Percentiles rank a stretch among this genome's conserved stretches.
Conservation (phyloP, 208 protist genomes). For the Herpetomonas tarakana region DNA sequence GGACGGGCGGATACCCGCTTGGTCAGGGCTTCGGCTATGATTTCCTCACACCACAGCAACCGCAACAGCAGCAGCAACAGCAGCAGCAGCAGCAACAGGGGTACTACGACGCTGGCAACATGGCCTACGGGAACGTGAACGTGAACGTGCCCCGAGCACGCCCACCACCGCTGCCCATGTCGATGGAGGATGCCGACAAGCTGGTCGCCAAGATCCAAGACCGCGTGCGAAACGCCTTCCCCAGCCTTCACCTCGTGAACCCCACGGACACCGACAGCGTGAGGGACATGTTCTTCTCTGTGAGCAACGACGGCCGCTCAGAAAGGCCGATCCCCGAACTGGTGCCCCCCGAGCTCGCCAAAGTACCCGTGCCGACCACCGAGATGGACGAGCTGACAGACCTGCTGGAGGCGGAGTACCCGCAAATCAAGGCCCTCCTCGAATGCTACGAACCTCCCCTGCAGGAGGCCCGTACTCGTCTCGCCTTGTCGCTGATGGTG, state of each 20-base stretch:
- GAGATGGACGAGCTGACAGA: constrained; percentile 57
- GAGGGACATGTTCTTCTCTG: background rate
- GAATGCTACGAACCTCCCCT: constrained; percentile 31
- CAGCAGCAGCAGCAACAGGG: background rate
- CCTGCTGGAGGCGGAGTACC: constrained; percentile 35
- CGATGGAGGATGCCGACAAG: constrained; percentile 24
- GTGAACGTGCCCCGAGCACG: background rate
- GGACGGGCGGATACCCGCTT: too few species aligned
- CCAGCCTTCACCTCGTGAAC: constrained; percentile 17
- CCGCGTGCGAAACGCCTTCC: constrained; percentile 39
- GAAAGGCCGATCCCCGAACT: constrained; percentile 3
- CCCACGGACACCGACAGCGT: constrained; percentile 7
- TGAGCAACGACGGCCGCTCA: constrained; percentile 5
- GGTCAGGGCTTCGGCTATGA: background rate
- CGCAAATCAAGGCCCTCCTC: constrained; percentile 30
- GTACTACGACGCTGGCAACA: background rate
- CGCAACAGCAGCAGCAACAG: constrained; percentile 3
- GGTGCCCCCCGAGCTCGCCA: constrained; percentile 8
- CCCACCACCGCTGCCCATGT: constrained; percentile 10
- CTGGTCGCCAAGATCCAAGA: constrained; percentile 39
- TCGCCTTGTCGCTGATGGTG: constrained; percentile 17
- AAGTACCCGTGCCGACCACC: constrained; percentile 21
- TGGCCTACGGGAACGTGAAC: background rate
- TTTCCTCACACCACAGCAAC: constrained; percentile 1
- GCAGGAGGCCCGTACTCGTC: constrained; percentile 14